phyloP scores from a whole-genome alignment of 306 rosid genomes.

The Phaseolus lunatus region DNA sequence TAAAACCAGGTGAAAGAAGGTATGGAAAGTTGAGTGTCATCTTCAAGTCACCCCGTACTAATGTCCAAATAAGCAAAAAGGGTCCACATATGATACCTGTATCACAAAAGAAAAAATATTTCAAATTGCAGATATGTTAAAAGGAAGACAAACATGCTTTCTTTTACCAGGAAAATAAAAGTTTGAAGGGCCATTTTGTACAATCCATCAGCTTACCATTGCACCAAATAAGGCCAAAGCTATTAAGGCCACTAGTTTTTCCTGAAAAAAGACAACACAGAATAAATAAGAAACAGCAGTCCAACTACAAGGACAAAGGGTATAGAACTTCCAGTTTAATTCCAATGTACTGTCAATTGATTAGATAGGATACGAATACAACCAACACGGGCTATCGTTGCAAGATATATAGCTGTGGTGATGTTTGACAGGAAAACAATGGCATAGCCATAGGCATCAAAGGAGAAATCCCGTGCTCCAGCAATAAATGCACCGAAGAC shows the following conservation, averaged over 20 bases:
- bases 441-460: slow-evolving; percentile 81
- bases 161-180: neutral
- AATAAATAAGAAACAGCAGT: slow-evolving; percentile 41
- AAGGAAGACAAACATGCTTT: slow-evolving; percentile 9
- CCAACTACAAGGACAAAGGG: slow-evolving; percentile 37
- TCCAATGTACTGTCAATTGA: too few species aligned
- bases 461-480: slow-evolving; percentile 82
- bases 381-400: slow-evolving; percentile 84
- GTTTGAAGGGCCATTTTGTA: slow-evolving; percentile 15
- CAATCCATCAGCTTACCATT: slow-evolving; percentile 62
- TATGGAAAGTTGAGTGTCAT: slow-evolving; percentile 64
- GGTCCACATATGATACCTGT: slow-evolving; percentile 80
- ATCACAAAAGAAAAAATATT: neutral
- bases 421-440: slow-evolving; percentile 83
- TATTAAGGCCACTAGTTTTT: slow-evolving; percentile 84
- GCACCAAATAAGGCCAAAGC: slow-evolving; percentile 97
- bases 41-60: slow-evolving; percentile 74
- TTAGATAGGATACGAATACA: slow-evolving; percentile 43
- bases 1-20: slow-evolving; percentile 73
- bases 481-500: slow-evolving; percentile 83
- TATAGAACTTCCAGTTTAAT: neutral
- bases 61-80: slow-evolving; percentile 68
- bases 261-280: slow-evolving; percentile 54
- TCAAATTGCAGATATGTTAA: slow-evolving; percentile 17
- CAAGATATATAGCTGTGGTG: slow-evolving; percentile 84